Evolutionary conservation across 208 protist genomes (phyloP).

Genomic region (Wallacemonas sp.): DNA sequence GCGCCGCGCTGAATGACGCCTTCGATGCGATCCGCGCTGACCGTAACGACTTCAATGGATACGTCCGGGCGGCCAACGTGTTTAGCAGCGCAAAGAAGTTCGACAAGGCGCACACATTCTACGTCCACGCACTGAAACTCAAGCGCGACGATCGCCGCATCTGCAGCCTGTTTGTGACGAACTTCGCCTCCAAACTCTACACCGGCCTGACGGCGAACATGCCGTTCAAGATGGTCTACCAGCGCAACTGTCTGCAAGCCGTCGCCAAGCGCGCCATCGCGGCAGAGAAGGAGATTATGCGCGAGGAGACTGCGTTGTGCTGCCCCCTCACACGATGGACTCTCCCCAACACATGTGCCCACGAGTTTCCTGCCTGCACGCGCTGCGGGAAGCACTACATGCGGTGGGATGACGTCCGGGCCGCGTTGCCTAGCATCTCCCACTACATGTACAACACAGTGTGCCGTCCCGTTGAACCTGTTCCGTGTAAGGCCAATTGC

Average conservation of each 20-base stretch:
- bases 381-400: slow-evolving; percentile 58
- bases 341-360: background rate
- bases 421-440: slow-evolving; percentile 29
- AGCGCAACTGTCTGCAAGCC: slow-evolving; percentile 20
- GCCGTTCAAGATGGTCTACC: slow-evolving; percentile 28
- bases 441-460: slow-evolving; percentile 34
- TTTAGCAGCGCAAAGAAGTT: slow-evolving; percentile 63
- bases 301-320: slow-evolving; percentile 5
- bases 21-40: slow-evolving; percentile 50
- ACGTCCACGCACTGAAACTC: slow-evolving; percentile 50
- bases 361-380: slow-evolving; percentile 30
- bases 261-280: background rate
- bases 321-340: slow-evolving; percentile 16
- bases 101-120: slow-evolving; percentile 63
- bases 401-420: slow-evolving; percentile 23
- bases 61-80: slow-evolving; percentile 78
- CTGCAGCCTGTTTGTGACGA: slow-evolving; percentile 47
- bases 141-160: slow-evolving; percentile 39
- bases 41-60: slow-evolving; percentile 59
- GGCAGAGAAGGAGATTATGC: background rate
- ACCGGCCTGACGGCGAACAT: slow-evolving; percentile 24
- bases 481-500: slow-evolving; percentile 59
- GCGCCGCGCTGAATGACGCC: slow-evolving; percentile 49
- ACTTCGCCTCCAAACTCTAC: slow-evolving; percentile 69
- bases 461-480: slow-evolving; percentile 23